Evolutionary conservation across 495 filamentous ascomycete species (phyloP).

Genomic region (Penicillium cinerascens): DNA sequence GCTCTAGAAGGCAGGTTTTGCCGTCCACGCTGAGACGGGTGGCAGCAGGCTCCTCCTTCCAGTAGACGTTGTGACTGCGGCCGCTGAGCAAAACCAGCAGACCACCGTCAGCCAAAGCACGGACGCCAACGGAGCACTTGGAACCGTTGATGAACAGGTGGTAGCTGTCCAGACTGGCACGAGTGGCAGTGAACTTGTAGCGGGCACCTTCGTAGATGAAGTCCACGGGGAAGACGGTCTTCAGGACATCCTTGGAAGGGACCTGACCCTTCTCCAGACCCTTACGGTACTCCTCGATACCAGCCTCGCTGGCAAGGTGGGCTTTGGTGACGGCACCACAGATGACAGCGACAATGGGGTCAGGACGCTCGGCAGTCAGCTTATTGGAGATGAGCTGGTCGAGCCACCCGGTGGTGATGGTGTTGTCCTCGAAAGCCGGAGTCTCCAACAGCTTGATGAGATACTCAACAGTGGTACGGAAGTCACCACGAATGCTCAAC

Average conservation of each 20-base stretch:
- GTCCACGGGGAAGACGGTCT: constrained; percentile 96
- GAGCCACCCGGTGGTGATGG: constrained; percentile 98
- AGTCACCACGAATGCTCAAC: constrained; percentile 98
- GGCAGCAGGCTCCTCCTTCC: constrained; percentile 96
- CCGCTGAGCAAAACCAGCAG: constrained; percentile 87
- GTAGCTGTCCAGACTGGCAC: constrained; percentile 90
- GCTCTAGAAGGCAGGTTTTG: constrained; percentile 96
- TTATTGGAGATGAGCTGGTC: constrained; percentile 98
- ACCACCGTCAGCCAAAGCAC: constrained; percentile 89
- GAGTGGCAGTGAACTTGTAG: constrained; percentile 98
- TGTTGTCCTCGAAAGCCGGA: constrained; percentile 97
- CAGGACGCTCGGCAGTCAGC: constrained; percentile 92
- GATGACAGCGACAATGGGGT: constrained; percentile 84
- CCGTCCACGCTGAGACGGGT: constrained; percentile 94
- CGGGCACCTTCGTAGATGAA: constrained; percentile 97
- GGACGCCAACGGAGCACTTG: constrained; percentile 90
- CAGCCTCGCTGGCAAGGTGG: constrained; percentile 84
- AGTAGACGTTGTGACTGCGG: constrained; percentile 96
- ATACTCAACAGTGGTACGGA: constrained; percentile 97
- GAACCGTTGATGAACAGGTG: constrained; percentile 99
- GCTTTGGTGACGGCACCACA: constrained; percentile 95
- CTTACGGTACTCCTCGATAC: constrained; percentile 78
- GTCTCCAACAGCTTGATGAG: constrained; percentile 98
- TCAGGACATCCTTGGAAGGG: constrained; percentile 90
- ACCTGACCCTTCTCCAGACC: constrained; percentile 98